Evolutionary conservation across 192 early-diverging fungal genomes (phyloP), one percentile per base, ranked within the genome.

Genomic region (Coemansia sp.): DNA sequence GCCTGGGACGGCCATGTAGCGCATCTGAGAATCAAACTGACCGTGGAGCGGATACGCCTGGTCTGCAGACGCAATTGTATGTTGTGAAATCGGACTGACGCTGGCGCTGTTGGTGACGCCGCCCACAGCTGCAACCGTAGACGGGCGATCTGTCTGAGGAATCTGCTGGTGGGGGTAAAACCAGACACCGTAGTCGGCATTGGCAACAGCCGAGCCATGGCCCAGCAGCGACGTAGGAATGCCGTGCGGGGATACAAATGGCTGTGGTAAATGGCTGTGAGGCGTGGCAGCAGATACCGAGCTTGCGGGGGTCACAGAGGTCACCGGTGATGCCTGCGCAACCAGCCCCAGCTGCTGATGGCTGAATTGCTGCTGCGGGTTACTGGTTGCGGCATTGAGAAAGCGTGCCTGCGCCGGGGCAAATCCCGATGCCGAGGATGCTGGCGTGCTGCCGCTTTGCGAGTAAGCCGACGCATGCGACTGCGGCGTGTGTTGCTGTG

Each of bases 1-100:
- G 3, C 76, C 67, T 1, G 76, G 76, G 15, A 78, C 76, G 1
- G 76, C 70, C 76, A 78, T 78, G 40, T 78, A 78, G 18, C 76
- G 70, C 76, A 78, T 78, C 49, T 78, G 76, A 4, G 56, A 47
- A 54, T 78, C 76, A 28, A 78, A 65, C 14, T 78, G 76, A 8
- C 63, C 67, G 8, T 68, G 62, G 21, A 78, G 53, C 18, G 62
- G 66, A 26, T 72, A 78, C 36, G 40, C 31, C 15, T 64, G 48
- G 31, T 68, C 76, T 5, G 67, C 55, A 25, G 76, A 53, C 1
- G 76, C 76, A 40, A 78, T 51, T 7, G 76, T 60, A 51, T 78
- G 76, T 56, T 78, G 76, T 5, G 70, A 65, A 1, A 78, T 36
- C 9, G 76, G 76, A 31, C 76, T 78, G 53, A 68, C 69, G 55